phyloP scores from a whole-genome alignment of 371 early-diverging fungal genomes.

The Dentiscutata heterogama region DNA sequence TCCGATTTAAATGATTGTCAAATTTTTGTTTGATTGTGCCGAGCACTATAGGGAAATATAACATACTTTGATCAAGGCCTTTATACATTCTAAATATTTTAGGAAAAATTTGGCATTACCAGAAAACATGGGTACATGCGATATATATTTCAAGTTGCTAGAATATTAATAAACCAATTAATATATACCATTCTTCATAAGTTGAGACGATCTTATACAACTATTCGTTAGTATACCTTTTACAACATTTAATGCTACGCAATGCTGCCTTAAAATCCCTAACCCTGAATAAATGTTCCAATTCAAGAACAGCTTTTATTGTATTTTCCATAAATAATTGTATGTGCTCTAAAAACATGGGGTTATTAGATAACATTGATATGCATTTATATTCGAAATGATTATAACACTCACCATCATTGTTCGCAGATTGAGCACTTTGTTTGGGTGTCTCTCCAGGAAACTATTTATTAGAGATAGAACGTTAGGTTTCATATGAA shows the following conservation, averaged over 20 bases:
- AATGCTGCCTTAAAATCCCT: conserved; percentile 9
- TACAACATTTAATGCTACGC: conserved; percentile 7
- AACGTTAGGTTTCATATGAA: not conserved
- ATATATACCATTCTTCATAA: not conserved
- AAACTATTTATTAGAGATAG: not conserved
- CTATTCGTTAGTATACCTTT: not conserved
- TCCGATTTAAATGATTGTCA: too few relatives aligned
- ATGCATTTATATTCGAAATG: not conserved
- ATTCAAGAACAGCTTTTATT: not conserved
- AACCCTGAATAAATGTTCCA: conserved; percentile 2
- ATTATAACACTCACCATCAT: conserved; percentile 24
- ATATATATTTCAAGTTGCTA: conserved; percentile 54
- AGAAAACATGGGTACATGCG: conserved; percentile 50
- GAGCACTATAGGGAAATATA: too few relatives aligned
- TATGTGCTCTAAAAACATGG: not conserved
- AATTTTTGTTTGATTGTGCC: too few relatives aligned
- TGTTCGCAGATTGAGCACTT: not conserved
- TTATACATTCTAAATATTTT: conserved; percentile 58
- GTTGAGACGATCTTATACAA: not conserved
- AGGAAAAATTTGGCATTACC: conserved; percentile 58
- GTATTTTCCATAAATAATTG: conserved; percentile 40
- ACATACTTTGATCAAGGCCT: conserved; percentile 53
- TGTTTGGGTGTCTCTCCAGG: not conserved
- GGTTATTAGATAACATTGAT: not conserved
- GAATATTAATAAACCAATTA: not conserved